phyloP scores from a whole-genome alignment of 371 early-diverging fungal species.

The Mortierella sp. region DNA sequence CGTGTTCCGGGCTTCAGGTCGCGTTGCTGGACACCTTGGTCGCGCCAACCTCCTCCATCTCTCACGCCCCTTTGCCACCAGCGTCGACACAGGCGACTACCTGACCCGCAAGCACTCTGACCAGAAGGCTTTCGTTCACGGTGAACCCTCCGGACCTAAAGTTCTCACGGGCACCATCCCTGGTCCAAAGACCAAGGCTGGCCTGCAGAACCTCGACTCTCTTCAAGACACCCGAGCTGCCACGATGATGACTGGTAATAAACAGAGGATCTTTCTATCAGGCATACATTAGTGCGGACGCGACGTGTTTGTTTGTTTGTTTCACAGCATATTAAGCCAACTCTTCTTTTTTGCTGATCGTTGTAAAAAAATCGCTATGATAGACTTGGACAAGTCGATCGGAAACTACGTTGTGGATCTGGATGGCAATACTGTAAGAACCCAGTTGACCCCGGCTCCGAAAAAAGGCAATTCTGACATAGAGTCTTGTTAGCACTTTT shows the following conservation, averaged over 20 bases:
- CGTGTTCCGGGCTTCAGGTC: not conserved
- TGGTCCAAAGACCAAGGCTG: slow-evolving; percentile 46
- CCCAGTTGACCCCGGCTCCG: not conserved
- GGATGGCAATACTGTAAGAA: slow-evolving; percentile 74
- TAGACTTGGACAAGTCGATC: slow-evolving; percentile 75
- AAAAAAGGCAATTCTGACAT: not conserved
- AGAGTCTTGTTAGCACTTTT: not conserved
- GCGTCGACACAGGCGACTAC: not conserved
- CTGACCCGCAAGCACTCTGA: slow-evolving; percentile 33
- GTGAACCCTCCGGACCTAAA: slow-evolving; percentile 47
- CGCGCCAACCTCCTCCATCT: not conserved
- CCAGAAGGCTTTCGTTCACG: slow-evolving; percentile 39
- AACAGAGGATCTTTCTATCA: not conserved
- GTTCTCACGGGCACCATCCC: slow-evolving; percentile 32
- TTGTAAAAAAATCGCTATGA: not conserved
- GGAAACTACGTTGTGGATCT: slow-evolving; percentile 85
- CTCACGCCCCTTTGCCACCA: slow-evolving; percentile 22
- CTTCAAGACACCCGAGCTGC: slow-evolving; percentile 56
- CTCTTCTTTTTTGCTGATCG: slow-evolving; percentile 1
- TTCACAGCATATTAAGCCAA: not conserved
- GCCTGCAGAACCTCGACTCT: slow-evolving; percentile 32
- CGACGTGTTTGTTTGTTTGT: not conserved
- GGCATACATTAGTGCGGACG: not conserved
- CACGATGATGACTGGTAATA: slow-evolving; percentile 54
- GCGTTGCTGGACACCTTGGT: slow-evolving; percentile 19